These are phyloP conservation scores for Teratosphaeria viscida DNA, from an alignment of 2,329 filamentous ascomycete genomes.

Conservation along the genomic window DNA sequence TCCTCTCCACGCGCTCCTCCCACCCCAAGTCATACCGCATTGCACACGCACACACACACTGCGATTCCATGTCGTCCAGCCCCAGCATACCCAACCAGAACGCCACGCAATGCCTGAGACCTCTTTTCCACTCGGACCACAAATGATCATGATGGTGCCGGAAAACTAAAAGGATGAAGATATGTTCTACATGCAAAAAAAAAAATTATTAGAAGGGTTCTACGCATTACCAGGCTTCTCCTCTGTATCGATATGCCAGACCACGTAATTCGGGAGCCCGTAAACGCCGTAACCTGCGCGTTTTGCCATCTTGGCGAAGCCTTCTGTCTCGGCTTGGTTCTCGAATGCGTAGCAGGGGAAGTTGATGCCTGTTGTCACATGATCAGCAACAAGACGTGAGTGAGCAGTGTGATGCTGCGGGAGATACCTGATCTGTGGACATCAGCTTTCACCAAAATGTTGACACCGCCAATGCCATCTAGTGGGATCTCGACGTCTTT, in stretches of 20 bases:
- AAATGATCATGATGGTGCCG: not conserved
- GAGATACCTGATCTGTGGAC: constrained; percentile 80
- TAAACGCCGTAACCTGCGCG: constrained; percentile 85
- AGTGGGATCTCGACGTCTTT: constrained; percentile 87
- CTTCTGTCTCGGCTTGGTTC: constrained; percentile 97
- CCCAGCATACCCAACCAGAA: not conserved
- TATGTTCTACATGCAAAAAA: not conserved
- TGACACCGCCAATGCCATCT: constrained; percentile 93
- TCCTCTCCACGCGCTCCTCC: not conserved
- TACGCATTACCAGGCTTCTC: constrained; percentile 76
- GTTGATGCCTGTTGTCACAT: constrained; percentile 63
- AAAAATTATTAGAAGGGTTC: not conserved
- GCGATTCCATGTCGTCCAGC: not conserved
- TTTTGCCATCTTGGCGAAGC: constrained; percentile 98
- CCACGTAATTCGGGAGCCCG: constrained; percentile 91
- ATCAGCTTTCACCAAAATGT: constrained; percentile 94
- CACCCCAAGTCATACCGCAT: not conserved
- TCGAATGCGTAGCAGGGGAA: constrained; percentile 96
- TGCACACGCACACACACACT: not conserved
- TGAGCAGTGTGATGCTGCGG: not conserved
- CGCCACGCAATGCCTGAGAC: not conserved
- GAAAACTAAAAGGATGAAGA: not conserved
- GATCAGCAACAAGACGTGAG: not conserved
- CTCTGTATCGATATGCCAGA: constrained; percentile 96
- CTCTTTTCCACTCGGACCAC: not conserved